Conservation (phyloP, 441 rosid species). For the Populus hybrid region DNA sequence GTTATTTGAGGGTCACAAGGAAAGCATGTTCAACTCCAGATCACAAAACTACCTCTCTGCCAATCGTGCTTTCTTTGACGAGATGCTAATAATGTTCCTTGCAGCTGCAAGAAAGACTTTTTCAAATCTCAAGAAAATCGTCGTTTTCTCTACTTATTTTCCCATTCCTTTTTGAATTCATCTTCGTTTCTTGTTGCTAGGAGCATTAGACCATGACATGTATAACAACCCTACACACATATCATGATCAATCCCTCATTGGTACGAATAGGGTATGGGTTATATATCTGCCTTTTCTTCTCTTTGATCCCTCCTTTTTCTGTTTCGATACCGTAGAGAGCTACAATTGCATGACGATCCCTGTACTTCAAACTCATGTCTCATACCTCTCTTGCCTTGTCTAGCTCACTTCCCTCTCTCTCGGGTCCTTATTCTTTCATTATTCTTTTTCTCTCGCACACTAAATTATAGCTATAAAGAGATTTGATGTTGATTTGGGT, state of each 20-base stretch:
- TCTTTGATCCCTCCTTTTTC: conserved; percentile 9
- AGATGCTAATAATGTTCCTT: conserved; percentile 37
- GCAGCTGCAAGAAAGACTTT: conserved; percentile 28
- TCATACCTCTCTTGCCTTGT: conserved; percentile 28
- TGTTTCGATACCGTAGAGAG: conserved; percentile 16
- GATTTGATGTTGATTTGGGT: conserved; percentile 5
- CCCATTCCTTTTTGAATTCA: conserved; percentile 1
- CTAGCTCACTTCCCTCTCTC: conserved; percentile 4
- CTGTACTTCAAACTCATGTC: conserved; percentile 6
- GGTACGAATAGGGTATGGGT: conserved; percentile 29
- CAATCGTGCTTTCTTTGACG: conserved; percentile 66
- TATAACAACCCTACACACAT: conserved; percentile 20
- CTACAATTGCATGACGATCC: conserved; percentile 30
- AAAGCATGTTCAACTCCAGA: conserved; percentile 54
- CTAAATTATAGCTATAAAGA: not conserved
- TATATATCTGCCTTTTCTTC: conserved; percentile 1
- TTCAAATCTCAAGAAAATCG: not conserved
- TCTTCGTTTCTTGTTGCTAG: conserved; percentile 11
- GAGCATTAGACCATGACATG: conserved; percentile 26
- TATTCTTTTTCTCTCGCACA: conserved; percentile 9
- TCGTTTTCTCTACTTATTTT: not conserved
- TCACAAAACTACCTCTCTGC: conserved; percentile 31
- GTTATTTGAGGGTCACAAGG: conserved; percentile 44
- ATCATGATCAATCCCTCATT: conserved; percentile 22
- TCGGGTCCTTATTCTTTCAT: conserved; percentile 12